Percentiles rank a stretch among this genome's conserved stretches.
Evolutionary conservation across 192 early-diverging fungal genomes (phyloP).

Genomic region (Umbelopsis vinacea): DNA sequence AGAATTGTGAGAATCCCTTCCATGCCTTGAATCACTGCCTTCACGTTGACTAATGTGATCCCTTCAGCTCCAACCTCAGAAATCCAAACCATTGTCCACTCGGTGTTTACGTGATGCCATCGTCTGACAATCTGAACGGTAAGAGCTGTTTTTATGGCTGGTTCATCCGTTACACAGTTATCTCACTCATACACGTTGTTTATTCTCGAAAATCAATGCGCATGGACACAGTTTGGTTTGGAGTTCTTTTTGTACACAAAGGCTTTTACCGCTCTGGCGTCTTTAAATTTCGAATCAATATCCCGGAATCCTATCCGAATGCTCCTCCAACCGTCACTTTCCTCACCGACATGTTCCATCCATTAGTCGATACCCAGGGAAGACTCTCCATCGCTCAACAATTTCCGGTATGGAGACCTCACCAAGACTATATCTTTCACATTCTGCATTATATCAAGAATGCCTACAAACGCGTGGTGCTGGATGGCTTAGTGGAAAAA

Average conservation of each 20-base stretch:
- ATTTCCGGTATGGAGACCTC: conserved; percentile 82
- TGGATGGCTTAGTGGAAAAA: conserved; percentile 63
- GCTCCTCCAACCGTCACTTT: conserved; percentile 73
- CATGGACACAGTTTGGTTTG: conserved; percentile 71
- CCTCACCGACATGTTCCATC: conserved; percentile 81
- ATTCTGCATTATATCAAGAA: conserved; percentile 89
- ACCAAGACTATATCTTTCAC: conserved; percentile 84
- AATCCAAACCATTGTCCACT: conserved; percentile 82
- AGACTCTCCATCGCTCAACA: conserved; percentile 73
- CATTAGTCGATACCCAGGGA: conserved; percentile 74
- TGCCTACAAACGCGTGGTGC: conserved; percentile 78
- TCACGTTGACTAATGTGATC: background rate
- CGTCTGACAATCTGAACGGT: conserved; percentile 66
- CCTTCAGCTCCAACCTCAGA: conserved; percentile 68
- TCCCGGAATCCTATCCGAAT: conserved; percentile 82
- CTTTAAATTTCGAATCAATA: conserved; percentile 84
- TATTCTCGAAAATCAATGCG: background rate
- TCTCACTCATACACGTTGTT: background rate
- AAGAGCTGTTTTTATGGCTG: conserved; percentile 6
- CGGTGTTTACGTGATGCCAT: conserved; percentile 88
- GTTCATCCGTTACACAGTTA: background rate
- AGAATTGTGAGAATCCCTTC: conserved; percentile 61
- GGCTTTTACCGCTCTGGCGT: conserved; percentile 90
- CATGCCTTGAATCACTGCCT: no score
- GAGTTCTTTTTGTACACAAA: conserved; percentile 85